A percentile compares a stretch with the other conserved stretches of the same genome.
phyloP scores from a whole-genome alignment of 352 stramenopile genomes.

The Nothophytophthora sp. region DNA sequence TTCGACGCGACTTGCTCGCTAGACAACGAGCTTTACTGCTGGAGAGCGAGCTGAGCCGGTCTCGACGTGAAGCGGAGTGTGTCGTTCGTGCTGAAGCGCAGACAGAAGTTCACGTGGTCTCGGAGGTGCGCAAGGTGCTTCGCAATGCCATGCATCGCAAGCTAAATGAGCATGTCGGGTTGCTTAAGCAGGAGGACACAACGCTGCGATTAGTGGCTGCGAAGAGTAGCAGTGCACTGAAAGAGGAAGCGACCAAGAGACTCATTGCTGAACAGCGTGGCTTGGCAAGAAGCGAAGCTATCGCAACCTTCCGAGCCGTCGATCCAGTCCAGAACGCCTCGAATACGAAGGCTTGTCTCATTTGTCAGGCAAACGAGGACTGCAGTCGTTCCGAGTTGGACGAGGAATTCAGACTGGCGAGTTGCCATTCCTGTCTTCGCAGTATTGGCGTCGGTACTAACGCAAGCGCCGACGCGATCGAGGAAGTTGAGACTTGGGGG shows the following conservation, averaged over 20 bases:
- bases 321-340: not conserved
- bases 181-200: slow-evolving; percentile 2
- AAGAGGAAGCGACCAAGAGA: not conserved
- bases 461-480: not conserved
- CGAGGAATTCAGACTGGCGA: not conserved
- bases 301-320: not conserved
- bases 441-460: not conserved
- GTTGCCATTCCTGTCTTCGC: slow-evolving; percentile 4
- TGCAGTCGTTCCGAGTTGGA: not conserved
- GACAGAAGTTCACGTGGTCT: not conserved
- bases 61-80: slow-evolving; percentile 1
- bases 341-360: not conserved
- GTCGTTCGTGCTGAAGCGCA: slow-evolving; percentile 2
- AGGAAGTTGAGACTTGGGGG: not conserved
- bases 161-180: slow-evolving; percentile 4
- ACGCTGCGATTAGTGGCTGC: not conserved
- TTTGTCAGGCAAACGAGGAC: slow-evolving; percentile 3
- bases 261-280: slow-evolving; percentile 4
- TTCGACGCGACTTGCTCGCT: not conserved
- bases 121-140: slow-evolving; percentile 14
- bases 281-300: slow-evolving; percentile 1
- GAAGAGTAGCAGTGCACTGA: not conserved
- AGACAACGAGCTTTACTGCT: not conserved
- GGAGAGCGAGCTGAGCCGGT: not conserved
- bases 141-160: slow-evolving; percentile 13